A percentile compares a stretch with the other conserved stretches of the same genome.
Conservation (phyloP, 1,284 basidiomycete genomes). For the Moesziomyces globuligerus region DNA sequence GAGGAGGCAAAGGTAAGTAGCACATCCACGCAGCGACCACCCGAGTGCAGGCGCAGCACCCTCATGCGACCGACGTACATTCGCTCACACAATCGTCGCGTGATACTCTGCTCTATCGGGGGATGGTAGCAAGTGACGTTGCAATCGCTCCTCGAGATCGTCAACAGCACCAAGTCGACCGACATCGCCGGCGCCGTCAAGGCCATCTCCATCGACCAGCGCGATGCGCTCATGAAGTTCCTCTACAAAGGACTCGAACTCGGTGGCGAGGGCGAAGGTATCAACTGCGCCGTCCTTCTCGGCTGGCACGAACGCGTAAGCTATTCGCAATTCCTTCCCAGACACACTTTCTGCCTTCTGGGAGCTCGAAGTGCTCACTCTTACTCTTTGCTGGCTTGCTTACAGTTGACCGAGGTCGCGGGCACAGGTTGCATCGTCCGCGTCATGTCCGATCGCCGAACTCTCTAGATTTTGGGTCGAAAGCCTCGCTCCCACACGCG, state of each 20-base stretch:
- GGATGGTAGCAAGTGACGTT: conserved; percentile 73
- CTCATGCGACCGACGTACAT: no score
- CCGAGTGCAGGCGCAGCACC: not conserved
- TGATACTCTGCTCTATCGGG: no score
- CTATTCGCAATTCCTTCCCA: not conserved
- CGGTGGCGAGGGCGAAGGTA: conserved; percentile 57
- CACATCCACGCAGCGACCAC: not conserved
- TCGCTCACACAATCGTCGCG: not conserved
- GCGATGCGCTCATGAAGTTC: conserved; percentile 97
- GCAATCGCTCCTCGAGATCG: conserved; percentile 85
- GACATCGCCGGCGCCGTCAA: conserved; percentile 85
- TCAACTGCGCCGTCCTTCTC: conserved; percentile 78
- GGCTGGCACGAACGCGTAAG: conserved; percentile 95
- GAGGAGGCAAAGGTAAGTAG: conserved; percentile 58
- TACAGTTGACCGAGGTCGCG: conserved; percentile 89
- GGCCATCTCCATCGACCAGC: conserved; percentile 78
- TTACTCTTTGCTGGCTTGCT: not conserved
- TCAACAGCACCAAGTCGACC: conserved; percentile 91
- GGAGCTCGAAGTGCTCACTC: not conserved
- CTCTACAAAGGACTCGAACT: conserved; percentile 91
- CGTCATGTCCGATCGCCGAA: conserved; percentile 85
- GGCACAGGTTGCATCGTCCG: conserved; percentile 96
- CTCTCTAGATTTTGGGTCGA: conserved; percentile 14
- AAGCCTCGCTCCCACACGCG: not conserved
- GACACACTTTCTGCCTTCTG: not conserved